Evolutionary conservation across 768 basidiomycete species (phyloP), one percentile per base, ranked within the genome.

Genomic region (Pilatotrama ljubarskyi): DNA sequence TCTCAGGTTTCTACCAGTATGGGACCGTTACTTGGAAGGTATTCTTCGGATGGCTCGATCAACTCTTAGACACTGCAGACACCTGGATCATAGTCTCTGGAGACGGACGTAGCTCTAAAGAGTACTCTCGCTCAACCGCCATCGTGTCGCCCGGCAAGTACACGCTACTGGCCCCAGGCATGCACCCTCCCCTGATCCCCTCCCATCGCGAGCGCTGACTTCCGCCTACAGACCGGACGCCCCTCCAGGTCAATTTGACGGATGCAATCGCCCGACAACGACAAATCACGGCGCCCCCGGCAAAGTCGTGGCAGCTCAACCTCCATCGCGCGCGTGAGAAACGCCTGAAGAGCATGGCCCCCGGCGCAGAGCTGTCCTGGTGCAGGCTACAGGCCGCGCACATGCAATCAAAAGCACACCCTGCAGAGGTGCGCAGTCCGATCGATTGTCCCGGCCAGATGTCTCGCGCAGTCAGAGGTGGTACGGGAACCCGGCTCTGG

Each of bases 1-100:
- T 18, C 22, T 2, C 18, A 60, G 52, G 52, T 40, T 60, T 60
- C 47, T 36, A 60, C 47, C 59, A 60, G 32, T 60, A 60, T 36
- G 59, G 59, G 7, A 29, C 53, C 18, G 47, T 60, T 14, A 26
- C 51, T 14, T 60, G 59, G 59, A 24, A 32, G 32, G 20, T 52
- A 11, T 54, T 60, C 18, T 55, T 55, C 59, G 24, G 22, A 25
- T 60, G 59, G 59, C 59, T 60, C 25, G 41, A 29, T 6, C 1
- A 26, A 2, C 52, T 60, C 5, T 40, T 60, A 15, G 53, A 60
- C 46, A 55, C 59, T 11, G 1, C 38, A 0, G 26, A 60, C 10
- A 5, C 47, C 14, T 60, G 59, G 59, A 55, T 55, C 38, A 22
- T 60, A 2, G 46, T 60, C 46, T 7, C 11, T 15, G 59, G 59